Percentiles rank a stretch among this genome's conserved stretches.
Evolutionary conservation across 2,329 filamentous ascomycete genomes (phyloP).

Genomic region (Eurotiales sp.): DNA sequence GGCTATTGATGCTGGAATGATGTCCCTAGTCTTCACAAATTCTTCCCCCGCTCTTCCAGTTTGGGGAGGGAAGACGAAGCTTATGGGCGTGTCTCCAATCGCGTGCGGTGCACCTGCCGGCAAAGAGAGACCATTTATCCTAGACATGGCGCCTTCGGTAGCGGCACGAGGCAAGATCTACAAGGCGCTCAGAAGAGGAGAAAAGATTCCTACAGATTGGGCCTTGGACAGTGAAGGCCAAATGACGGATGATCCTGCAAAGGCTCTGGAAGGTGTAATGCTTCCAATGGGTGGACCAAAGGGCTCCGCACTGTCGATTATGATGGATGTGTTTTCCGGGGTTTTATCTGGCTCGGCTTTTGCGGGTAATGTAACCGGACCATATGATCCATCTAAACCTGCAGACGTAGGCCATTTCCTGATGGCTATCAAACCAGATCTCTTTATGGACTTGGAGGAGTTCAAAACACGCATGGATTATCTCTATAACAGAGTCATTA

Average conservation of each 20-base stretch:
- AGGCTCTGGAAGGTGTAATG: conserved; percentile 74
- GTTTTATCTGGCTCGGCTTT: conserved; percentile 72
- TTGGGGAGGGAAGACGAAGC: conserved; percentile 64
- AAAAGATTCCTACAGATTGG: conserved; percentile 56
- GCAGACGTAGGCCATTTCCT: conserved; percentile 74
- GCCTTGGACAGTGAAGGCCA: conserved; percentile 68
- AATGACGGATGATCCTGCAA: conserved; percentile 66
- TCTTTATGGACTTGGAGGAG: conserved; percentile 68
- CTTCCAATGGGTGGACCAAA: conserved; percentile 82
- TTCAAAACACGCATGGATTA: conserved; percentile 61
- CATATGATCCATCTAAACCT: conserved; percentile 67
- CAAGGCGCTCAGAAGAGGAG: conserved; percentile 40
- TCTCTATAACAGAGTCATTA: conserved; percentile 53
- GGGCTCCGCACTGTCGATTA: conserved; percentile 70
- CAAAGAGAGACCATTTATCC: conserved; percentile 54
- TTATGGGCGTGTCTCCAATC: conserved; percentile 71
- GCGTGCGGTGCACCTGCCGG: conserved; percentile 70
- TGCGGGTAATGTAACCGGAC: conserved; percentile 70
- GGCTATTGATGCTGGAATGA: conserved; percentile 67
- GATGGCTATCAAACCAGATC: conserved; percentile 66
- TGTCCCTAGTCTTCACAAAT: conserved; percentile 68
- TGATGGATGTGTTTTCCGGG: conserved; percentile 88
- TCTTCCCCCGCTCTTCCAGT: conserved; percentile 68
- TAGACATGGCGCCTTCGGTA: conserved; percentile 46
- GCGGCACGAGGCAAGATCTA: conserved; percentile 46